phyloP scores from a whole-genome alignment of 2,329 filamentous ascomycete genomes.

The Phaeosphaeriaceae sp. region DNA sequence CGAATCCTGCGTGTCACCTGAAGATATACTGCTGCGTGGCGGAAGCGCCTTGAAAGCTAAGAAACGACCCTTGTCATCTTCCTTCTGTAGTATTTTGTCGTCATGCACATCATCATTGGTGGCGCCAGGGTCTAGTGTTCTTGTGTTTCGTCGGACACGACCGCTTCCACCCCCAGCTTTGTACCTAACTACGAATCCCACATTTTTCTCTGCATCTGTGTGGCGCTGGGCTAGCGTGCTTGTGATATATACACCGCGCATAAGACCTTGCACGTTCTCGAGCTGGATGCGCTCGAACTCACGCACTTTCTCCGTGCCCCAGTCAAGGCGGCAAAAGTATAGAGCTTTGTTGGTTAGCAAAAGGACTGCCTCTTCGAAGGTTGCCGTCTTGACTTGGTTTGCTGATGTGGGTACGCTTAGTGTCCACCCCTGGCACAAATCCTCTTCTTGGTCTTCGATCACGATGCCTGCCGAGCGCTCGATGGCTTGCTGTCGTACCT shows the following conservation, averaged over 20 bases:
- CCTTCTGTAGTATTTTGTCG: conserved; percentile 23
- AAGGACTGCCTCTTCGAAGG: conserved; percentile 87
- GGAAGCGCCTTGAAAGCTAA: conserved; percentile 65
- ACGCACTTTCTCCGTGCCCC: conserved; percentile 91
- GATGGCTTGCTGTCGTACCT: conserved; percentile 86
- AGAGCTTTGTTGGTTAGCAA: conserved; percentile 83
- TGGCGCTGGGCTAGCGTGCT: conserved; percentile 81
- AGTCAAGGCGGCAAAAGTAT: conserved; percentile 91
- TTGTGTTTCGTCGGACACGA: conserved; percentile 80
- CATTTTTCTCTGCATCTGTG: conserved; percentile 77
- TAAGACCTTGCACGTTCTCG: conserved; percentile 73
- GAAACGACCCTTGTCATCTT: conserved; percentile 40
- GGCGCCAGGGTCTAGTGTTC: conserved; percentile 68
- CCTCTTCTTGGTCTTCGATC: conserved; percentile 76
- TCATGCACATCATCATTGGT: conserved; percentile 19
- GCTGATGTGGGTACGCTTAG: conserved; percentile 76
- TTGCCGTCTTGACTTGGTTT: conserved; percentile 69
- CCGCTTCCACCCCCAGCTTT: conserved; percentile 72
- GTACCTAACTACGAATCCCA: conserved; percentile 83
- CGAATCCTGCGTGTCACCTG: conserved; percentile 27
- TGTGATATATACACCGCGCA: conserved; percentile 87
- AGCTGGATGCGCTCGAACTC: conserved; percentile 88
- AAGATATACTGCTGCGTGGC: conserved; percentile 50
- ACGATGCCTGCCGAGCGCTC: conserved; percentile 88
- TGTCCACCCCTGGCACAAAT: conserved; percentile 89